Percentiles rank a stretch among this genome's conserved stretches.
Conservation (phyloP, 805 yeast genomes). For the Sugiyamaella mastotermitis region DNA sequence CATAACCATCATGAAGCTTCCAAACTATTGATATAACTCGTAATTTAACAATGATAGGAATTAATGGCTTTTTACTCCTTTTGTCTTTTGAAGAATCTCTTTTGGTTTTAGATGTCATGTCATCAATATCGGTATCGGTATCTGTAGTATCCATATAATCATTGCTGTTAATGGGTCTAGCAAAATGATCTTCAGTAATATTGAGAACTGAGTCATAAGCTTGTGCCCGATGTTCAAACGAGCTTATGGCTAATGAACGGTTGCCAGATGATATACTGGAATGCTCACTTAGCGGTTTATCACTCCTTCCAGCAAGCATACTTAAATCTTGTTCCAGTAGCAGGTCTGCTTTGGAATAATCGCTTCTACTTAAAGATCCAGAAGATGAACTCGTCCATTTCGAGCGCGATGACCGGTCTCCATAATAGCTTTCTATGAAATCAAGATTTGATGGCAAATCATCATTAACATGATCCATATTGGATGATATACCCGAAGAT, state of each 20-base stretch:
- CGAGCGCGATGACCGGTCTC: conserved; percentile 9
- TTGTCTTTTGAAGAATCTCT: not conserved
- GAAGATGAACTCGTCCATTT: conserved; percentile 15
- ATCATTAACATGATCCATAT: conserved; percentile 22
- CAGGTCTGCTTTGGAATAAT: conserved; percentile 23
- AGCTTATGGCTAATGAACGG: conserved; percentile 4
- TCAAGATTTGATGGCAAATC: conserved; percentile 23
- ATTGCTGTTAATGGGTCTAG: conserved; percentile 12
- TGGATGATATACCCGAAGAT: conserved; percentile 36
- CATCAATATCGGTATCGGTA: not conserved
- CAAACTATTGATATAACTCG: conserved; percentile 21
- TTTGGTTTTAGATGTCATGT: not conserved
- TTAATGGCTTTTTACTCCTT: not conserved
- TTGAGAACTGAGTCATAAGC: conserved; percentile 14
- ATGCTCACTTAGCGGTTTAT: conserved; percentile 12
- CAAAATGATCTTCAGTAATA: conserved; percentile 25
- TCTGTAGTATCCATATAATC: not conserved
- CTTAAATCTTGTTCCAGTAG: conserved; percentile 29
- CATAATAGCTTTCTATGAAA: conserved; percentile 30
- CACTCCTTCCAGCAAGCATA: conserved; percentile 21
- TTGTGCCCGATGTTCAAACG: conserved; percentile 19
- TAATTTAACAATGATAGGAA: not conserved
- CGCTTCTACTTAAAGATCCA: conserved; percentile 8
- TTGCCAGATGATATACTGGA: conserved; percentile 3
- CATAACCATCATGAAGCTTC: conserved; percentile 80